Conservation (phyloP, 441 rosid species). For the Arabidopsis hybrid region DNA sequence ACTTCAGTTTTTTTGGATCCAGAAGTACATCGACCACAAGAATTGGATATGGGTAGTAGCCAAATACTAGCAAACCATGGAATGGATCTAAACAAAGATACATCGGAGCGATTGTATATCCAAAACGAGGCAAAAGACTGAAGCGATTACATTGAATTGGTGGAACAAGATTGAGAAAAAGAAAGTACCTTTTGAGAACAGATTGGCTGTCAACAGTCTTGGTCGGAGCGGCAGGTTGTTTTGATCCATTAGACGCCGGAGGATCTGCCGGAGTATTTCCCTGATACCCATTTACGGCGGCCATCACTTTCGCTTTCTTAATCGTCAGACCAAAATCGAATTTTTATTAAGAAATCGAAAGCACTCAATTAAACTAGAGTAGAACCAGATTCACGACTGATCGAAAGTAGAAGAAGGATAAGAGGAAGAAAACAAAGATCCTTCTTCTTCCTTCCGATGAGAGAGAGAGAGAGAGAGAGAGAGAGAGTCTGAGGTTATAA, state of each 20-base stretch:
- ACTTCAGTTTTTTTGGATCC: conserved; percentile 4
- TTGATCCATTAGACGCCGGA: conserved; percentile 52
- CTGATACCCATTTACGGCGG: conserved; percentile 63
- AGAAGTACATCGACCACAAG: not conserved
- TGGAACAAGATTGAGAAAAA: not conserved
- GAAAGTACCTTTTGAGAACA: conserved; percentile 73
- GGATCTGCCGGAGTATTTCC: conserved; percentile 68
- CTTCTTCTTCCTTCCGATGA: conserved; percentile 42
- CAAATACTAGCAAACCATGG: conserved; percentile 4
- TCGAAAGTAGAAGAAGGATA: conserved; percentile 23
- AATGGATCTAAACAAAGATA: not conserved
- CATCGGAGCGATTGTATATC: not conserved
- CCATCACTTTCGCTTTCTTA: conserved; percentile 47
- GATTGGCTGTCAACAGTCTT: conserved; percentile 77
- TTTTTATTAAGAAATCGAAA: not conserved
- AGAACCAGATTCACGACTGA: conserved; percentile 9
- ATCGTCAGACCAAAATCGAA: conserved; percentile 1
- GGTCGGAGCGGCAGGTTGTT: conserved; percentile 55
- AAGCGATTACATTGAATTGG: not conserved
- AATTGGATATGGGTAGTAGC: not conserved
- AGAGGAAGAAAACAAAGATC: conserved; percentile 37
- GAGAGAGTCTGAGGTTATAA: conserved; percentile 42
- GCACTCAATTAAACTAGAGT: not conserved
- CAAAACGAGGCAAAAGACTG: not conserved
- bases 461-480: conserved; percentile 22